phyloP scores from a whole-genome alignment of 495 filamentous ascomycete genomes.

The Neurospora sp. region DNA sequence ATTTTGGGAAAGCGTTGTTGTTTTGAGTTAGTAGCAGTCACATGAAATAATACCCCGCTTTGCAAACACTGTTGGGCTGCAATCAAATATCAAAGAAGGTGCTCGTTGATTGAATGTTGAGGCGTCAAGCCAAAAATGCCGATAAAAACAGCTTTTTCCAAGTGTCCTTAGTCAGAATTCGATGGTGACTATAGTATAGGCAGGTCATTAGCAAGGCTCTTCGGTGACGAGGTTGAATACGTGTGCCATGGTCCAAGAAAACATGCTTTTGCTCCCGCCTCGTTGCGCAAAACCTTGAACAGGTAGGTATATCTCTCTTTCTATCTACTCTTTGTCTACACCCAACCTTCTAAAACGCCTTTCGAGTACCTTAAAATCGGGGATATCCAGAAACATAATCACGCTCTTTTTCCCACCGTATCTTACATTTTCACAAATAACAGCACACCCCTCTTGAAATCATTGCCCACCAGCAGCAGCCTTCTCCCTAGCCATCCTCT shows the following conservation, averaged over 20 bases:
- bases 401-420: background rate
- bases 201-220: too few relatives aligned
- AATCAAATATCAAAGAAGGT: background rate
- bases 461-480: background rate
- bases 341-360: background rate
- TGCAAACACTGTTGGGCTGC: background rate
- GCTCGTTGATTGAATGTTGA: background rate
- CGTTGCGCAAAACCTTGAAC: background rate
- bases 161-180: background rate
- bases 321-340: background rate
- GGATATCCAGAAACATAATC: background rate
- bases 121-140: background rate
- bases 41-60: background rate
- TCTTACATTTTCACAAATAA: background rate
- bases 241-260: background rate
- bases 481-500: conserved; percentile 18
- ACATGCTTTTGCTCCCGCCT: background rate
- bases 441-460: too few relatives aligned
- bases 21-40: background rate
- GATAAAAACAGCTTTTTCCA: background rate
- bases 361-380: background rate
- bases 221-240: too few relatives aligned
- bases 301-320: background rate
- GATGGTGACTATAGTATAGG: background rate
- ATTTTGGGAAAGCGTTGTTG: background rate